phyloP scores from a whole-genome alignment of 2,329 filamentous ascomycete species.

The Phaeosphaeriaceae sp. region DNA sequence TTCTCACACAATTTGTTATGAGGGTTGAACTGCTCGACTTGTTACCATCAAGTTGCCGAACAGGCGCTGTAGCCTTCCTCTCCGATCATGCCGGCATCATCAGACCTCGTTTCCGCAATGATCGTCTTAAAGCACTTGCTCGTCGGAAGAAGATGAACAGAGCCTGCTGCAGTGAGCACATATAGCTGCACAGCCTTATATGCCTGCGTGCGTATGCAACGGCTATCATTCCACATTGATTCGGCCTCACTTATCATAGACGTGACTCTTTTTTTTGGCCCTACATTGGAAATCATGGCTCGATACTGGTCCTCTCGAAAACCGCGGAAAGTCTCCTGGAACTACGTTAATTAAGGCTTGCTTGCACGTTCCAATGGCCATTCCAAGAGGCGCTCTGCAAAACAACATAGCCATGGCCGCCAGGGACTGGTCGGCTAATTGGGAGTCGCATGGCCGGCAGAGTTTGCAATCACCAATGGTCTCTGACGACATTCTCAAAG shows the following conservation, averaged over 20 bases:
- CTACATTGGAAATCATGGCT: not conserved
- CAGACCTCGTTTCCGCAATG: not conserved
- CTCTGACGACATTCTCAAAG: not conserved
- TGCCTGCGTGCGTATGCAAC: not conserved
- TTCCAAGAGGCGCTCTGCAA: not conserved
- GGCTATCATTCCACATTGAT: not conserved
- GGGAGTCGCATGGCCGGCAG: conserved; percentile 2
- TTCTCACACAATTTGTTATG: not conserved
- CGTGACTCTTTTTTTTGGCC: not conserved
- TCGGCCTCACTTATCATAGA: not conserved
- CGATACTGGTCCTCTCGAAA: too few relatives aligned
- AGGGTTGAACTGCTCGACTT: conserved; percentile 1
- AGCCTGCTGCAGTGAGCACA: not conserved
- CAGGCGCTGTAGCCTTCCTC: not conserved
- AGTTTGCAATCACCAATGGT: not conserved
- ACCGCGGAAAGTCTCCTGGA: not conserved
- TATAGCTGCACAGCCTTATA: not conserved
- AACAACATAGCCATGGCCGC: not conserved
- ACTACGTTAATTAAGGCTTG: not conserved
- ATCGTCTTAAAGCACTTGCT: not conserved
- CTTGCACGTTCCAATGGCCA: not conserved
- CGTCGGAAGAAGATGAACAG: not conserved
- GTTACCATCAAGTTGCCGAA: not conserved
- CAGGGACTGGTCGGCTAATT: not conserved
- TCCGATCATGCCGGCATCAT: not conserved